A percentile compares a stretch with the other conserved stretches of the same genome.
Conservation (phyloP, 768 basidiomycete species). For the Hygrophorus russula region DNA sequence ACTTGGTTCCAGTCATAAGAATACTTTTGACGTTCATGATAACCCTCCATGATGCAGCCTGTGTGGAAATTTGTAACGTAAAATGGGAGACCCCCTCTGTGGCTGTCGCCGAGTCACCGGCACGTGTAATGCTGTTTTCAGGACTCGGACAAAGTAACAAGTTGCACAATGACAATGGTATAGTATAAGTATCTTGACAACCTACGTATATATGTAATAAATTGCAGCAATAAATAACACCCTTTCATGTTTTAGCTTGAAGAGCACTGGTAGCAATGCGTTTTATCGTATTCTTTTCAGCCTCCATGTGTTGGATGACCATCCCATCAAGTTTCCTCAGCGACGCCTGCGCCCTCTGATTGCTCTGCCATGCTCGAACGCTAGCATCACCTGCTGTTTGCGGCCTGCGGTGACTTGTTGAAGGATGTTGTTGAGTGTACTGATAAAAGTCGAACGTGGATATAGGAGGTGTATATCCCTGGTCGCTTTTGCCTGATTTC, state of each 20-base stretch:
- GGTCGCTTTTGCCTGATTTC: conserved; percentile 27
- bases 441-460: conserved; percentile 38
- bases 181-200: too few species aligned
- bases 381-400: conserved; percentile 20
- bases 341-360: conserved; percentile 42
- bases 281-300: conserved; percentile 71
- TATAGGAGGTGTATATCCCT: conserved; percentile 22
- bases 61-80: not conserved
- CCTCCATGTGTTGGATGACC: conserved; percentile 73
- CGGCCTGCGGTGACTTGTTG: conserved; percentile 5
- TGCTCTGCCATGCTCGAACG: conserved; percentile 22
- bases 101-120: too few species aligned
- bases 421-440: conserved; percentile 13
- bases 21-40: conserved; percentile 20
- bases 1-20: conserved; percentile 87
- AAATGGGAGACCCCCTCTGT: too few species aligned
- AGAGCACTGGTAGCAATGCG: conserved; percentile 47
- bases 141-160: too few species aligned
- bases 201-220: conserved; percentile 15
- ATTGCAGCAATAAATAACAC: conserved; percentile 12
- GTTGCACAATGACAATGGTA: too few species aligned
- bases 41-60: conserved; percentile 1
- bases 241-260: conserved; percentile 3
- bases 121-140: too few species aligned
- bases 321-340: conserved; percentile 65